These are phyloP conservation scores for Gracilaria domingensis DNA, from an alignment of 23 red algal genomes.

Conservation along the genomic window DNA sequence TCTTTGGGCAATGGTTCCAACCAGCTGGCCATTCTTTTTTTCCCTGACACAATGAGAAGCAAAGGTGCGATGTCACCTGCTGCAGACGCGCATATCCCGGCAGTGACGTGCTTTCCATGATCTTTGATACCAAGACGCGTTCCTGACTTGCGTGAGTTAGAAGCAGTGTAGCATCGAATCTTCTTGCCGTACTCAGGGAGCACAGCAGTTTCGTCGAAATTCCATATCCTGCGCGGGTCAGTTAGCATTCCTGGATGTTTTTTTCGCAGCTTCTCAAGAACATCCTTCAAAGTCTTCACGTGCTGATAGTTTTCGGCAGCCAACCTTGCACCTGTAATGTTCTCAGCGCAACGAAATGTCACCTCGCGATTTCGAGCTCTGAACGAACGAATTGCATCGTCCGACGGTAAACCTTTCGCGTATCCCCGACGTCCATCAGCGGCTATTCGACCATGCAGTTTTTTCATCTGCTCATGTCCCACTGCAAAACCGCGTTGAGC, in stretches of 20 bases:
- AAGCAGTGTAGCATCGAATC: background rate
- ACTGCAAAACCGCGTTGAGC: background rate
- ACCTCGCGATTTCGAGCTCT: background rate
- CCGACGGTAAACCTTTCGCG: background rate
- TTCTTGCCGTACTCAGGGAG: background rate
- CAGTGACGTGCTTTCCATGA: slow-evolving; percentile 30
- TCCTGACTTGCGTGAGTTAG: background rate
- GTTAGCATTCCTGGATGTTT: background rate
- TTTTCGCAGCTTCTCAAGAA: background rate
- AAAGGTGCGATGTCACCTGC: background rate
- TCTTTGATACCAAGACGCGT: slow-evolving; percentile 1
- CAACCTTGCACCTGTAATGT: background rate
- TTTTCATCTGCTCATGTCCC: background rate
- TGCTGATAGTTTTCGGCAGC: background rate
- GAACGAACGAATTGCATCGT: background rate
- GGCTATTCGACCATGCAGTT: background rate
- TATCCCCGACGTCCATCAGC: background rate
- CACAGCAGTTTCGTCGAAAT: slow-evolving; percentile 17
- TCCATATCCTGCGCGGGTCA: slow-evolving; percentile 9
- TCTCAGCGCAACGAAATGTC: slow-evolving; percentile 4
- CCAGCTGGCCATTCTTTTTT: background rate
- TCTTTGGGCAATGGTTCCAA: background rate
- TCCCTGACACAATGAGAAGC: background rate
- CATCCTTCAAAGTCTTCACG: slow-evolving; percentile 2
- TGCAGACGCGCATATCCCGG: slow-evolving; percentile 11